Evolutionary conservation across 352 stramenopile species (phyloP), one percentile per base, ranked within the genome.

Genomic region (Globisporangium nodosum): DNA sequence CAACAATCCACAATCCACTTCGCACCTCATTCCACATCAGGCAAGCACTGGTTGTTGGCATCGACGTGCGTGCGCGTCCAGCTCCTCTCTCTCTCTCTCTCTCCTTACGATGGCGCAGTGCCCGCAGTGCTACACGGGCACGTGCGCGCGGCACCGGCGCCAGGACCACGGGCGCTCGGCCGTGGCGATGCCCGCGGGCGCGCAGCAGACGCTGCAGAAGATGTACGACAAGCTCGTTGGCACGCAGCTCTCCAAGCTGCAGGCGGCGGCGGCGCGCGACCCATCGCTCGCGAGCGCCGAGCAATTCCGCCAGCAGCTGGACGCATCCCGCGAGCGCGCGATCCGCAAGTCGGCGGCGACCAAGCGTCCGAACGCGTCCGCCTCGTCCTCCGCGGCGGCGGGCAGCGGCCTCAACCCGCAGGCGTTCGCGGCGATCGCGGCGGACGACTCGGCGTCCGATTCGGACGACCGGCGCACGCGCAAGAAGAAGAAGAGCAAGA

Each of bases 61-160:
- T 37, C 33, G 33, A 9, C 33, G 33, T 37, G 33, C 33, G 33
- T 37, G 33, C 33, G 33, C 33, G 6, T 11, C 33, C 33, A 37
- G 33, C 33, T 12, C 6, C 33, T 37, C 9, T 11, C 5, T 37
- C 33, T 11, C 5, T 37, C 33, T 49, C 45, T 16, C 8, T 8
- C 45, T 15, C 5, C 18, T 1, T 24, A 33, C 56, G 15, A 89
- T 89, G 81, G 71, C 81, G 48, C 81, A 87, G 59, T 91, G 81
- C 60, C 81, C 81, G 49, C 81, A 91, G 61, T 91, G 81, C 74
- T 91, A 87, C 67, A 91, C 81, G 15, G 76, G 81, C 12, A 91
- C 79, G 42, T 91, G 81, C 68, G 71, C 69, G 55, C 76, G 79
- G 37, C 81, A 91, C 64, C 54, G 53, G 45, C 60, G 54, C 3